Evolutionary conservation across 139 green algal genomes (phyloP).

Genomic region (Trebouxia sp.): DNA sequence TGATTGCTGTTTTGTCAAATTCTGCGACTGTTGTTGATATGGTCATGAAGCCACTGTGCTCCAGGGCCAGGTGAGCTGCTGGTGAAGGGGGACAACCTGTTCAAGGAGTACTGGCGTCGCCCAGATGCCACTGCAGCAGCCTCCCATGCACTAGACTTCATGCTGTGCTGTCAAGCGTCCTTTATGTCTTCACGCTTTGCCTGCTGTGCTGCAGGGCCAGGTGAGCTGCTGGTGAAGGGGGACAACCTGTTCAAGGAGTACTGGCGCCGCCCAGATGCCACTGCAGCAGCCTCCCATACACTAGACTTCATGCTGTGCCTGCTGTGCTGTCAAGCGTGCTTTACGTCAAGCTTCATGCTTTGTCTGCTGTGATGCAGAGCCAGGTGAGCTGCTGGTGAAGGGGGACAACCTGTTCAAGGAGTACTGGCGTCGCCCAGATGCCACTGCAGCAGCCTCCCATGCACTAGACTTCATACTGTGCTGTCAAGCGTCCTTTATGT

Average conservation of each 20-base stretch:
- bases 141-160: constrained; percentile 83
- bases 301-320: too few relatives aligned
- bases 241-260: constrained; percentile 88
- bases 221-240: constrained; percentile 78
- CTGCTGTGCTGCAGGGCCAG: constrained; percentile 18
- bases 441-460: constrained; percentile 81
- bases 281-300: constrained; percentile 71
- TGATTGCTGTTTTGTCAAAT: too few relatives aligned
- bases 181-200: neutral
- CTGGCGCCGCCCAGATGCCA: constrained; percentile 77
- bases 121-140: constrained; percentile 74
- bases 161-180: neutral
- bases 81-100: constrained; percentile 73
- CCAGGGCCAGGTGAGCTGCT: neutral
- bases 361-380: neutral
- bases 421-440: constrained; percentile 83
- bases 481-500: neutral
- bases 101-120: constrained; percentile 85
- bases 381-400: constrained; percentile 42
- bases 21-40: too few relatives aligned
- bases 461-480: constrained; percentile 62
- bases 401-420: constrained; percentile 78
- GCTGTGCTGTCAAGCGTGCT: too few relatives aligned
- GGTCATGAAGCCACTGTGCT: too few relatives aligned
- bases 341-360: too few relatives aligned